Evolutionary conservation across 345 rosid genomes (phyloP), one percentile per base, ranked within the genome.

Genomic region (Salix brachista): DNA sequence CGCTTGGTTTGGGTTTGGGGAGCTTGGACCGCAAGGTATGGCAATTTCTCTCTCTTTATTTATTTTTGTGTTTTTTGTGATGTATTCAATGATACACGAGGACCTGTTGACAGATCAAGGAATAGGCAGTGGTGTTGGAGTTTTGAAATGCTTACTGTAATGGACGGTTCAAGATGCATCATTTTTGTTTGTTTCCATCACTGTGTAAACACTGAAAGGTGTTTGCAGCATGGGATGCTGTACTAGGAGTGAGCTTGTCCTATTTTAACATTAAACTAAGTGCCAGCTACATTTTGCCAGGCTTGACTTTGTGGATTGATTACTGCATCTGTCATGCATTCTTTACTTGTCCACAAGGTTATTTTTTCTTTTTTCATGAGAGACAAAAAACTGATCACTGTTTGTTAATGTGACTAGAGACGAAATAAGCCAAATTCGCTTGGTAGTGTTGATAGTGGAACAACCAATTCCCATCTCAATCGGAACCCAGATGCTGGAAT

Each of bases 1-100:
- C 99, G 37, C 90, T 92, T 82, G 99, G 99, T 72, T 86, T 96
- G 84, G 98, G 97, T 74, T 79, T 92, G 75, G 96, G 94, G 39
- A 78, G 90, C 80, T 84, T 96, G 86, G 97, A 91, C 52, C 90
- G 89, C 65, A 96, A 91, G 99, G 99, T 95, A 77, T 58, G 79
- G 25, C 25, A 39, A 46, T 21, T 62, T 25, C 36, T 75, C 70
- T 67, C 32, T 41, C 36, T 77, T 75, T 71, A 5, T 14, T 75
- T 71, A 13, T 14, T 8, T 79, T 28, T 28, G 48, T 32, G 14
- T 32, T 25, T 37, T 46, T 44, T 37, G 34, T 41, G 62, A 58
- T 58, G 62, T n/a, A n/a, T 58, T n/a, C 25, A 58, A 23, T 58
- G 11, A 58, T n/a, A 58, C 62, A n/a, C 2, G 6, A 16, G n/a